Percentiles rank a stretch among this genome's conserved stretches.
Conservation (phyloP, 2,329 filamentous ascomycete species). For the Alternaria alternata region DNA sequence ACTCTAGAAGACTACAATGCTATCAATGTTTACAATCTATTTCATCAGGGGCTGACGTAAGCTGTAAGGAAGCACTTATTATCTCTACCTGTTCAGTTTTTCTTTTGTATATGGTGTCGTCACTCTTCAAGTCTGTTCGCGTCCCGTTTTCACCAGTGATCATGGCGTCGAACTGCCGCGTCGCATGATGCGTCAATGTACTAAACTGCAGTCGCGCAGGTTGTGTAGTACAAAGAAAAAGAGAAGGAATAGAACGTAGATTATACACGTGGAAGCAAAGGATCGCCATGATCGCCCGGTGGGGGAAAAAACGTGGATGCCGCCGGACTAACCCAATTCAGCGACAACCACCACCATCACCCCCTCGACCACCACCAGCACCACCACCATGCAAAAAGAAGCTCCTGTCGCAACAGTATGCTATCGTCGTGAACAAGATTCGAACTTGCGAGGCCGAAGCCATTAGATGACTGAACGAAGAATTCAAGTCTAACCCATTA, state of each 20-base stretch:
- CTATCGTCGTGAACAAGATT: background rate
- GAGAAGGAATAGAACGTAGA: background rate
- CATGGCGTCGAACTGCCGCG: too few relatives aligned
- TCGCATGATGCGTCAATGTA: background rate
- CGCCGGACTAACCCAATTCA: background rate
- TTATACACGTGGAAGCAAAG: background rate
- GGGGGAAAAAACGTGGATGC: background rate
- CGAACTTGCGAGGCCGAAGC: constrained; percentile 50
- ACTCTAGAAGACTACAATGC: too few relatives aligned
- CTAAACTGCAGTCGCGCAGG: background rate
- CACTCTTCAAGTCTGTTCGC: background rate
- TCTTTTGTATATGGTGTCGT: too few relatives aligned
- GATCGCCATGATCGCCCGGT: background rate
- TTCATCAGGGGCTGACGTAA: too few relatives aligned
- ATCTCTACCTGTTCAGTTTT: too few relatives aligned
- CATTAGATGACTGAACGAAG: constrained; percentile 51
- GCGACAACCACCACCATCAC: too few relatives aligned
- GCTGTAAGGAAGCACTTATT: too few relatives aligned
- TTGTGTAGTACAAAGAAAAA: background rate
- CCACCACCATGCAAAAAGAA: background rate
- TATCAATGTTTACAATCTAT: too few relatives aligned
- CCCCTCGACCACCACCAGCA: too few relatives aligned
- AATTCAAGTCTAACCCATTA: constrained; percentile 55
- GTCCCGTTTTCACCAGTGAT: background rate
- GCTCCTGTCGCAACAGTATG: background rate